Conservation (phyloP, 1,284 basidiomycete species). For the Boletus smithii region DNA sequence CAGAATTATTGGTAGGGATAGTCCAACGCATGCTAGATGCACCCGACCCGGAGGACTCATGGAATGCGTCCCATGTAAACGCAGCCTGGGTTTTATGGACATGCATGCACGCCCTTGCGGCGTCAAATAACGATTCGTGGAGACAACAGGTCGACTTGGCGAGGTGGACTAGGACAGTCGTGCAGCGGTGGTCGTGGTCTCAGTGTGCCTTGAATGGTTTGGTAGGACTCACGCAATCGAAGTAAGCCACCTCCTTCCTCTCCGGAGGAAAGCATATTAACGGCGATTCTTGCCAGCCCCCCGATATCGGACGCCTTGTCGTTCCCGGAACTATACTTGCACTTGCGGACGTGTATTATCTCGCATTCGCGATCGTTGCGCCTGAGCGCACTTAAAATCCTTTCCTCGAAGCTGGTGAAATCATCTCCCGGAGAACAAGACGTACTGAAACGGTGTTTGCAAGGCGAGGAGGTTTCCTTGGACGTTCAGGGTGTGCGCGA, state of each 20-base stretch:
- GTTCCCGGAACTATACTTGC: constrained; percentile 47
- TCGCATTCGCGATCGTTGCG: constrained; percentile 61
- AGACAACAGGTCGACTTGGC: constrained; percentile 41
- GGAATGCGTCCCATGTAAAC: constrained; percentile 39
- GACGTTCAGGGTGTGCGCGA: constrained; percentile 81
- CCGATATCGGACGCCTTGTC: constrained; percentile 27
- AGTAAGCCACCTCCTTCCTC: constrained; percentile 34
- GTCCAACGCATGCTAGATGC: constrained; percentile 43
- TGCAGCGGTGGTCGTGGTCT: constrained; percentile 57
- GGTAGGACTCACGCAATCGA: constrained; percentile 46
- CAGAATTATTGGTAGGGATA: constrained; percentile 47
- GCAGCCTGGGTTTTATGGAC: constrained; percentile 52
- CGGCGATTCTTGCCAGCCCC: constrained; percentile 10
- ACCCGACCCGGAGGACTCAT: constrained; percentile 34
- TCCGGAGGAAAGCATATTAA: not conserved
- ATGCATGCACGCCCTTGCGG: constrained; percentile 45
- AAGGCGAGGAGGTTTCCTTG: constrained; percentile 71
- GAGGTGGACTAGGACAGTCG: constrained; percentile 44
- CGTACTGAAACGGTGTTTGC: constrained; percentile 61
- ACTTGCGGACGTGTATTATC: constrained; percentile 45
- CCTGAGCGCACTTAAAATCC: constrained; percentile 52
- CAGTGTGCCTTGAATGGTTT: constrained; percentile 54
- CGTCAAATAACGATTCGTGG: constrained; percentile 39
- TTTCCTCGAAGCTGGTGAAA: constrained; percentile 45
- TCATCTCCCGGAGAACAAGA: constrained; percentile 47